A percentile compares a stretch with the other conserved stretches of the same genome.
Conservation (phyloP, 257 asterid genomes). For the Pogostemon cablin region DNA sequence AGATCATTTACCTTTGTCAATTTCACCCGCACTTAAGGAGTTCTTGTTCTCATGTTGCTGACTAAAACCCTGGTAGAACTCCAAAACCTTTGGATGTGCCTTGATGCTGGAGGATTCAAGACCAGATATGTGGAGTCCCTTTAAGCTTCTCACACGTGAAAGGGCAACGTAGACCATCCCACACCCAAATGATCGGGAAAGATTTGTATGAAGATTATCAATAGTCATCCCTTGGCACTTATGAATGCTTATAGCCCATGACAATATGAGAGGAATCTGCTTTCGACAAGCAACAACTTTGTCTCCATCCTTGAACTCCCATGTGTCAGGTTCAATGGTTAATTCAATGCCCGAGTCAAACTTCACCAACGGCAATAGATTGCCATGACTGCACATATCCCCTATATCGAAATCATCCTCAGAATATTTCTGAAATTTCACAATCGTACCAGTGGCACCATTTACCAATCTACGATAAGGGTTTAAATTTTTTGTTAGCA, state of each 20-base stretch:
- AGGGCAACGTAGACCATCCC: slow-evolving; percentile 93
- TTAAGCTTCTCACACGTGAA: slow-evolving; percentile 66
- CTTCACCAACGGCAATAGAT: slow-evolving; percentile 63
- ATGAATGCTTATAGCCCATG: slow-evolving; percentile 94
- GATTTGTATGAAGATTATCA: slow-evolving; percentile 63
- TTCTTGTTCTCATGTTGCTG: slow-evolving; percentile 22
- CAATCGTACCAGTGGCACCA: slow-evolving; percentile 73
- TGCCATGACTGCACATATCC: slow-evolving; percentile 47
- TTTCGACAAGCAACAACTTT: slow-evolving; percentile 54
- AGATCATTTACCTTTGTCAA: no score
- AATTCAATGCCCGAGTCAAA: slow-evolving; percentile 64
- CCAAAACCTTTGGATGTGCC: slow-evolving; percentile 76
- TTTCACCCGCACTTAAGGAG: no score
- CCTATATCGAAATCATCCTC: slow-evolving; percentile 27
- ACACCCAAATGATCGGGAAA: slow-evolving; percentile 57
- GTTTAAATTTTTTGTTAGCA: slow-evolving; percentile 59
- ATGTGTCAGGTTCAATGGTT: slow-evolving; percentile 54
- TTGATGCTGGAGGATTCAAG: slow-evolving; percentile 48
- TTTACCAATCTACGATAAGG: slow-evolving; percentile 56
- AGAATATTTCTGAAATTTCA: slow-evolving; percentile 34
- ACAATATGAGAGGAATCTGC: slow-evolving; percentile 74
- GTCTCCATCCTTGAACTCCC: slow-evolving; percentile 64
- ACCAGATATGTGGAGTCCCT: slow-evolving; percentile 66
- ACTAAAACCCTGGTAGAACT: slow-evolving; percentile 51
- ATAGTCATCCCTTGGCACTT: slow-evolving; percentile 87